These are phyloP conservation scores for Rhododendron vialii DNA, from an alignment of 148 eudicot species.

Conservation along the genomic window DNA sequence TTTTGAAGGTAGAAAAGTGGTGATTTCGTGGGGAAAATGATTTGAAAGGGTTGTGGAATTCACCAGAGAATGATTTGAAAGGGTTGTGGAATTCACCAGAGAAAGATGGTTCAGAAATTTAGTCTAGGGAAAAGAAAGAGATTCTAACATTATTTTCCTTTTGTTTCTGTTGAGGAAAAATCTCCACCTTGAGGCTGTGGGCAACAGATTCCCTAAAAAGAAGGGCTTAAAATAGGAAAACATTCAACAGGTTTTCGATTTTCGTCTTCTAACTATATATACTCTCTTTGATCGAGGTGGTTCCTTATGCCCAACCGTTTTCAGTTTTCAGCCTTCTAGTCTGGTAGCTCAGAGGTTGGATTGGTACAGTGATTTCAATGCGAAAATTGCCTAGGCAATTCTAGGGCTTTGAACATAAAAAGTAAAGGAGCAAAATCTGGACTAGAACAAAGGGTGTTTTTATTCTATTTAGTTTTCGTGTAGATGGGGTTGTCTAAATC, in stretches of 20 bases:
- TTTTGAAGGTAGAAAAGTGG: neutral
- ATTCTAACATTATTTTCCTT: neutral
- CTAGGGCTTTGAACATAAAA: neutral
- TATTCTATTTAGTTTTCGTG: too few relatives aligned
- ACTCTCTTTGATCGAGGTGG: neutral
- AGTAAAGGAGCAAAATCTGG: neutral
- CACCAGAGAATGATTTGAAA: neutral
- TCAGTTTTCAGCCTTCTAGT: neutral
- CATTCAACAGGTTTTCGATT: neutral
- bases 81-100: neutral
- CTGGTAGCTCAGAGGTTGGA: neutral
- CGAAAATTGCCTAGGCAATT: neutral
- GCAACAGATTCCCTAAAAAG: neutral
- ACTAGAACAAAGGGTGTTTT: neutral
- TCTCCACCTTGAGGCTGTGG: constrained; percentile 16
- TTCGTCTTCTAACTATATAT: neutral
- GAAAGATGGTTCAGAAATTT: neutral
- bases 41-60: neutral
- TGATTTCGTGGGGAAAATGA: neutral
- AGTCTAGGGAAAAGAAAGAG: neutral
- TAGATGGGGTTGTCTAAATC: neutral
- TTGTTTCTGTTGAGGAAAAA: constrained; percentile 12
- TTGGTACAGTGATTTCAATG: neutral
- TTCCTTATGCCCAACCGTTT: neutral
- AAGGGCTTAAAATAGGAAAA: constrained; percentile 13